These are phyloP conservation scores for Herpetomonas tarakana DNA, from an alignment of 208 protist species.

Conservation along the genomic window DNA sequence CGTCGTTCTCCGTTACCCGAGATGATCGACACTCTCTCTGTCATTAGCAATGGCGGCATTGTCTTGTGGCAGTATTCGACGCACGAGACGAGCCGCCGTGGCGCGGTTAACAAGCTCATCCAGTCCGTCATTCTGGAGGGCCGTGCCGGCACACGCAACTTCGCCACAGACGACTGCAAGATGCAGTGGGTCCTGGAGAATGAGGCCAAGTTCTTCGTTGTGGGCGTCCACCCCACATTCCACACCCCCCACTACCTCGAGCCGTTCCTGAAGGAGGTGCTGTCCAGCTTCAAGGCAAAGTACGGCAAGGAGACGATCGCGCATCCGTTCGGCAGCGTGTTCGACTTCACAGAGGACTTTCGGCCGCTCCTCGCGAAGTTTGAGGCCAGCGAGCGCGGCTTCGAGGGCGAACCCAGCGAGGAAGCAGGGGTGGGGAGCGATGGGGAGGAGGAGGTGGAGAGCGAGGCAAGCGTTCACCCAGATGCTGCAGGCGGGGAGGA, in stretches of 20 bases:
- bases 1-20: too few species aligned
- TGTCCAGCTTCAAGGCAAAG: constrained; percentile 64
- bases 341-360: constrained; percentile 63
- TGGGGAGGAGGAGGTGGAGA: constrained; percentile 4
- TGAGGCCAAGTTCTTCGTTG: constrained; percentile 92
- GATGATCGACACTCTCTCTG: constrained; percentile 95
- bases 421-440: constrained; percentile 5
- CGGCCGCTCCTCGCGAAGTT: constrained; percentile 34
- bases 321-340: constrained; percentile 11
- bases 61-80: constrained; percentile 89
- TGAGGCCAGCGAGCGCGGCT: constrained; percentile 38
- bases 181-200: constrained; percentile 93
- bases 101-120: constrained; percentile 91
- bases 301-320: constrained; percentile 31
- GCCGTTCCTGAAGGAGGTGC: constrained; percentile 79
- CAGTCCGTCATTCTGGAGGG: constrained; percentile 93
- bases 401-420: constrained; percentile 13
- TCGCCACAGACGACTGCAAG: constrained; percentile 77
- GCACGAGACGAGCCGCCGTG: constrained; percentile 52
- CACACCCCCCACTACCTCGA: constrained; percentile 85
- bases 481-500: constrained; percentile 10
- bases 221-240: constrained; percentile 92
- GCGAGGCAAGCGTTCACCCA: too few species aligned
- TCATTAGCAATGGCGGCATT: constrained; percentile 93
- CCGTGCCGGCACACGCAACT: constrained; percentile 68